phyloP scores from a whole-genome alignment of 768 basidiomycete species.

The Tephrocybe sp. region DNA sequence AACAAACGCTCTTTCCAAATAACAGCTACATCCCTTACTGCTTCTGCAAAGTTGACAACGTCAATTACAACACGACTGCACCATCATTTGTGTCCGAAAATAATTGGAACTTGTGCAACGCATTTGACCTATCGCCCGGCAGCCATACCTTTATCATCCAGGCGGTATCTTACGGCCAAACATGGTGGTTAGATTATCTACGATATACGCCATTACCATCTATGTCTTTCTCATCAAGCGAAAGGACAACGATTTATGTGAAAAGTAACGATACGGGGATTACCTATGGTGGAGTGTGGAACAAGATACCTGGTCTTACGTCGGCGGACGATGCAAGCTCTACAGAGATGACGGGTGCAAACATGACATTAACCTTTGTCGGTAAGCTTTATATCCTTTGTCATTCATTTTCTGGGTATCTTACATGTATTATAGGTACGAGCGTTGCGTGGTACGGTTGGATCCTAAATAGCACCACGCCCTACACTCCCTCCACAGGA shows the following conservation, averaged over 20 bases:
- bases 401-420: too few relatives aligned
- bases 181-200: slow-evolving; percentile 1
- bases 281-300: background rate
- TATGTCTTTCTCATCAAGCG: background rate
- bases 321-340: background rate
- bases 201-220: background rate
- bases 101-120: slow-evolving; percentile 1
- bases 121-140: background rate
- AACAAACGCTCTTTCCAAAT: background rate
- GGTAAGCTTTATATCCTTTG: background rate
- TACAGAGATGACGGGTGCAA: background rate
- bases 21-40: background rate
- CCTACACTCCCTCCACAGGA: background rate
- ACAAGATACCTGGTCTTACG: background rate
- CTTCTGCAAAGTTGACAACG: background rate
- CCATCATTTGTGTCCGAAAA: background rate
- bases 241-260: background rate
- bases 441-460: background rate
- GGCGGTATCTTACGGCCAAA: background rate
- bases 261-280: background rate
- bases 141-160: background rate
- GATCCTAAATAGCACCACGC: background rate
- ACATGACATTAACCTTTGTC: background rate
- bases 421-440: background rate
- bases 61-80: background rate